Evolutionary conservation across 1,139 yeast species (phyloP).

Genomic region (Magnusiomyces fungicola): DNA sequence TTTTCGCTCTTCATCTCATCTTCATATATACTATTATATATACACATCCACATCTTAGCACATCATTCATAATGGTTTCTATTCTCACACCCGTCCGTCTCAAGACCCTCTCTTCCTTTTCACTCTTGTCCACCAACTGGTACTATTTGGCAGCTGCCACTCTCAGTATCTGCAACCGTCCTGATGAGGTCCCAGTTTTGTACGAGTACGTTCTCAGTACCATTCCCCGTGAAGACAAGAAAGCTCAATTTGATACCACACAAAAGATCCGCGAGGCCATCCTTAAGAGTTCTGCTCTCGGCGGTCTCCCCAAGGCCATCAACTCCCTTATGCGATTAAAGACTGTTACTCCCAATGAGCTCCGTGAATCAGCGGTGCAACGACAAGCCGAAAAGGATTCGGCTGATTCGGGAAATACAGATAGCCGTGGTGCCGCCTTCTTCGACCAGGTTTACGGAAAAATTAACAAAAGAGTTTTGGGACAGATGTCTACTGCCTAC

Average conservation of each 20-base stretch:
- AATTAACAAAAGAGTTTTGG: constrained; percentile 56
- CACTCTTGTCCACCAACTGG: constrained; percentile 57
- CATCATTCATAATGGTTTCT: constrained; percentile 11
- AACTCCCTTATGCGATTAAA: constrained; percentile 65
- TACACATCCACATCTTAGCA: neutral
- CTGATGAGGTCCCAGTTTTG: constrained; percentile 69
- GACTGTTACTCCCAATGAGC: constrained; percentile 51
- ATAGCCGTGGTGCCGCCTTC: constrained; percentile 38
- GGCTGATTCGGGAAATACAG: constrained; percentile 7
- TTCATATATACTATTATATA: neutral
- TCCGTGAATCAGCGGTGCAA: constrained; percentile 31
- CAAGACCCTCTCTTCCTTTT: constrained; percentile 44
- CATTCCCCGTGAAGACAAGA: constrained; percentile 15
- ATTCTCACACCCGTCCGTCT: constrained; percentile 57
- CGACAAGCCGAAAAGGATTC: constrained; percentile 22
- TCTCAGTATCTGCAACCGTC: constrained; percentile 71
- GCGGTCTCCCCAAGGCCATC: constrained; percentile 80
- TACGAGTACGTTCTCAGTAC: constrained; percentile 66
- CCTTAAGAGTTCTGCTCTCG: constrained; percentile 66
- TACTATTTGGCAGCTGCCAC: constrained; percentile 74
- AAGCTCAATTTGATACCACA: constrained; percentile 27
- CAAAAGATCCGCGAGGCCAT: constrained; percentile 68
- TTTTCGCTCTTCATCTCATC: neutral
- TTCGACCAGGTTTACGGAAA: constrained; percentile 76
- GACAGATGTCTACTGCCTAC: constrained; percentile 65